Base-by-base conservation (phyloP, 495 filamentous ascomycete species). In the Penicillium roqueforti region DNA sequence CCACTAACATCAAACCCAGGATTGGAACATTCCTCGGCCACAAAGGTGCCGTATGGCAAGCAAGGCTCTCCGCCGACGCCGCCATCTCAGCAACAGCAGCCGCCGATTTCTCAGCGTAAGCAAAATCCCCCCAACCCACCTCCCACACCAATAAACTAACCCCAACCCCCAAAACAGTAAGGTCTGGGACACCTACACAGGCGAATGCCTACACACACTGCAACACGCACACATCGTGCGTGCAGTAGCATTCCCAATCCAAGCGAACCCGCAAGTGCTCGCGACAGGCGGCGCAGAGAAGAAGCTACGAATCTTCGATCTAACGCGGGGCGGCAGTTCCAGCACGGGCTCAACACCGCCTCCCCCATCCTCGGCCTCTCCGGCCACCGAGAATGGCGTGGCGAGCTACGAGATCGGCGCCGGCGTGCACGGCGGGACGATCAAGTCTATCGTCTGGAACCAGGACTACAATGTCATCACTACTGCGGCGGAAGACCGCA, bases 1-100 rank as follows among this genome's bases (percentile, higher is more conserved):
- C 18, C 25, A 34, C 32, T 49, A 54, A 54, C 34, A 23, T 43
- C 47, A 36, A 51, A 36, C 20, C 6, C 55, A 88, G 88, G 93
- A 97, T 98, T 57, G 93, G 93, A 32, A 98, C 95, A 34, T 97
- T 97, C 63, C 83, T 98, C 48, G 92, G 93, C 40, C 93, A 98
- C 75, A 97, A 98, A 75, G 93, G 93, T 55, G 93, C 93, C 16
- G 91, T 96, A 46, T 98, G 92, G 89, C 91, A 96, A 76, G 87
- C 91, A 23, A 82, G 92, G 49, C 80, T 97, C 10, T 96, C 91
- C 37, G 82, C 87, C 22, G 93, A 97, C 70, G 89, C 91, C 6
- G 82, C 83, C 29, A 85, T 91, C 31, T 91, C 95, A 55, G 92
- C 90, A 10, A 97, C 93, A 23, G 93, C 86, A 25, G 92, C 91